Evolutionary conservation across 768 basidiomycete genomes (phyloP), one percentile per base, ranked within the genome.

Genomic region (Pilatotrama ljubarskyi): DNA sequence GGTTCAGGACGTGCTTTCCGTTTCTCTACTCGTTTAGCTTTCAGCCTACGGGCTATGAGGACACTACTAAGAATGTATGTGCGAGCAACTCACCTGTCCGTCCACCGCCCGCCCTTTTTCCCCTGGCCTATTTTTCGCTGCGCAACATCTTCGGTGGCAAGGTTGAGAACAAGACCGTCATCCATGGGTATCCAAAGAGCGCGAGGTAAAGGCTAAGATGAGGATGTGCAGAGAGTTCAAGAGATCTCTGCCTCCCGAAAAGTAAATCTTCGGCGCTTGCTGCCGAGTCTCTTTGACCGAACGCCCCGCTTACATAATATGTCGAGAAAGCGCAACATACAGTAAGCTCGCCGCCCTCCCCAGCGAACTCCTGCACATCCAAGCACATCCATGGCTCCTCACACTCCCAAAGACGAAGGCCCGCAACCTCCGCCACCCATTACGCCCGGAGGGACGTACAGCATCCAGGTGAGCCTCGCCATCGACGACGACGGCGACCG

Each of bases 111-210:
- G 22, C 84, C 84, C 67, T 86, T 88, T 61, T 80, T 82, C 14
- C 48, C 58, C 35, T 54, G 49, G 17, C 42, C 51, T 43, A 44
- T 50, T 37, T 50, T 57, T 20, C 25, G 40, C 22, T 22, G 22
- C 14, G 40, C 54, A 15, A 44, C 48, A 35, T 62, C 53, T 35
- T 64, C 66, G 5, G 51, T 56, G 3, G 75, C 82, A 61, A 93
- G 78, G 70, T 93, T 92, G 59, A 93, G 80, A 36, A 93, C 81
- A 49, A 93, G 79, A 50, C 78, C 88, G 72, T 90, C 87, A 74
- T 90, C 88, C 86, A 88, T 87, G n/a, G 26, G 15, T 9, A n/a
- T n/a, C 35, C n/a, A 24, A 20, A 20, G 42, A 25, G 50, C 18
- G 32, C 25, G 47, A 51, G 37, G 24, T 51, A 42, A 18, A 26